Evolutionary conservation across 805 yeast species (phyloP), one percentile per base, ranked within the genome.

Genomic region (Metschnikowia koreensis): DNA sequence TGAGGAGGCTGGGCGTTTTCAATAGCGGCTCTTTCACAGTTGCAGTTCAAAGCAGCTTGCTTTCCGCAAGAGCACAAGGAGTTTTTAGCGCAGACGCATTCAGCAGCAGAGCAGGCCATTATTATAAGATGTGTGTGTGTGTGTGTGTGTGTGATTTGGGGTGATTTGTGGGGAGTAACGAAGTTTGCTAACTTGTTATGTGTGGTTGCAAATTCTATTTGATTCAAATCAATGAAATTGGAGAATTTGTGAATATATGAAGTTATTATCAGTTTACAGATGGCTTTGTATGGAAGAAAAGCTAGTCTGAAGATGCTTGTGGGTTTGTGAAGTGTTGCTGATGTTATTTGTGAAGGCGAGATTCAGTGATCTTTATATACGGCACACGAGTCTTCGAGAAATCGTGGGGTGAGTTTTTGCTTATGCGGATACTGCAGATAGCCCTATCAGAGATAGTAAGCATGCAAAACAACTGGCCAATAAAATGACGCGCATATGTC

Each of bases 21-120:
- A 44, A 60, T 65, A 26, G 75, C 58, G 43, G 86, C 79, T 63
- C 74, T 75, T 50, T 71, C 68, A 70, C 87, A 82, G 68, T 67
- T 73, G 66, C 87, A 82, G 55, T 79, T 67, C 61, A 78, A 75
- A 50, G 86, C 87, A 37, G 86, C 82, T 56, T 75, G 75, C 50
- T 78, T 74, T 16, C 84, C 84, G 67, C 87, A 82, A 26, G 87
- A 81, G 70, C 87, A 82, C 57, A 81, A 80, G 57, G 86, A 84
- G 57, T 79, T 80, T 55, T 77, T 65, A 59, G 87, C 85, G 63
- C 86, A 82, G 61, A 79, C 76, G 66, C 86, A 82, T 55, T 69
- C 67, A 56, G 74, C 59, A 61, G 77, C 70, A 52, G 77, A 65
- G 45, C 62, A 58, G 36, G 59, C 51, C 62, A 58, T 58, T 41